Percentiles rank a stretch among this genome's conserved stretches.
phyloP scores from a whole-genome alignment of 163 green algal species.

The Scenedesmus sp. region DNA sequence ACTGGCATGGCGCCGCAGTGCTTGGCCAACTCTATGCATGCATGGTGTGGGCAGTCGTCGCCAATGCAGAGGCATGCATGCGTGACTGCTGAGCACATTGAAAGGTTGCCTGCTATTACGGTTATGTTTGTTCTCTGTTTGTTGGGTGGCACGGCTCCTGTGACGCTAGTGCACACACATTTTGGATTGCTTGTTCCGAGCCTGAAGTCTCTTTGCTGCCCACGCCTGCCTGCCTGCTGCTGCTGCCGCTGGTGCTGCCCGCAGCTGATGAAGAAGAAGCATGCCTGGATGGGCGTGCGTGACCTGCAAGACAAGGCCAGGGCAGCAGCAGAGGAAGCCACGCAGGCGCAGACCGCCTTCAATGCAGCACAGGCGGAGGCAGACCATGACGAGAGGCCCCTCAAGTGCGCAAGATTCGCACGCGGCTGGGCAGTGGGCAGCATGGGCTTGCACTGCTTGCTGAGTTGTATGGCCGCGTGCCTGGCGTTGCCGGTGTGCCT shows the following conservation, averaged over 20 bases:
- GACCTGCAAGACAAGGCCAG: constrained; percentile 32
- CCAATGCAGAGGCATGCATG: no score
- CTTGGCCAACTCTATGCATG: no score
- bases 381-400: constrained; percentile 21
- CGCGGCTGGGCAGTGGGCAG: not conserved
- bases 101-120: not conserved
- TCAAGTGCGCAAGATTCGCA: not conserved
- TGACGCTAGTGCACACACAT: not conserved
- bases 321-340: not conserved
- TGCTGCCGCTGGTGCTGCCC: not conserved
- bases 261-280: constrained; percentile 46
- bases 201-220: not conserved
- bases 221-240: not conserved
- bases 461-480: not conserved
- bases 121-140: not conserved
- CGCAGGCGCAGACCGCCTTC: not conserved
- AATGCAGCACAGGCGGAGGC: not conserved
- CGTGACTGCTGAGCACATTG: not conserved
- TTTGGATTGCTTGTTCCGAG: not conserved
- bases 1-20: no score
- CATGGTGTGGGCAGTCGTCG: no score
- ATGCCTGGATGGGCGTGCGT: constrained; percentile 19
- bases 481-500: no score
- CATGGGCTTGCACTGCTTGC: not conserved
- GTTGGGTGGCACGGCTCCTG: not conserved